These are phyloP conservation scores for Xylariaceae sp. DNA, from an alignment of 2,329 filamentous ascomycete genomes.

Conservation along the genomic window DNA sequence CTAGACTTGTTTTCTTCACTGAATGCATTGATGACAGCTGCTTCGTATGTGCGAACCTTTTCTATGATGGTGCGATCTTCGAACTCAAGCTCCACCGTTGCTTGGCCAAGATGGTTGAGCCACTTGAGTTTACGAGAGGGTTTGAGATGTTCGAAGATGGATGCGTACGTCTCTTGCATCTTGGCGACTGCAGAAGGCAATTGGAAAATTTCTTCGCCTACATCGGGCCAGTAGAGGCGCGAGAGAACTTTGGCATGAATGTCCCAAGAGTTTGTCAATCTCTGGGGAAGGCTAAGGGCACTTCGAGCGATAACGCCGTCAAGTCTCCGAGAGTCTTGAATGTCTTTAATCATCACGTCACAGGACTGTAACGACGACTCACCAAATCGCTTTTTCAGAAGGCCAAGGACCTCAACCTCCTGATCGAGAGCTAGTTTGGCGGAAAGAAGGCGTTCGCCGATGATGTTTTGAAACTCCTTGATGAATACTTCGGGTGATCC, in stretches of 20 bases:
- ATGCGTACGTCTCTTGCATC: slow-evolving; percentile 68
- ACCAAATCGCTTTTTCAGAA: slow-evolving; percentile 86
- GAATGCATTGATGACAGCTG: slow-evolving; percentile 84
- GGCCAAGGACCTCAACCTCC: slow-evolving; percentile 76
- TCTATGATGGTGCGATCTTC: slow-evolving; percentile 73
- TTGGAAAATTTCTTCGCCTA: slow-evolving; percentile 67
- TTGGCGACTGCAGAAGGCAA: slow-evolving; percentile 58
- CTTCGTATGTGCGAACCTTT: slow-evolving; percentile 80
- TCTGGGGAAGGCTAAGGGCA: slow-evolving; percentile 24
- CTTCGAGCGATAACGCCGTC: slow-evolving; percentile 63
- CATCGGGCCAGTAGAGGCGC: slow-evolving; percentile 86
- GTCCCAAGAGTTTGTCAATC: slow-evolving; percentile 32
- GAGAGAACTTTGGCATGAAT: slow-evolving; percentile 86
- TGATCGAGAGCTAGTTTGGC: slow-evolving; percentile 70
- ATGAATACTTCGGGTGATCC: slow-evolving; percentile 91
- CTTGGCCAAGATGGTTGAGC: slow-evolving; percentile 78
- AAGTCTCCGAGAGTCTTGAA: slow-evolving; percentile 76
- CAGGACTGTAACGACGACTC: slow-evolving; percentile 84
- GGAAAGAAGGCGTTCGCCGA: slow-evolving; percentile 76
- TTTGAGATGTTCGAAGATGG: slow-evolving; percentile 77
- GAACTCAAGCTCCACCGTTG: slow-evolving; percentile 77
- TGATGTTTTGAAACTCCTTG: slow-evolving; percentile 84
- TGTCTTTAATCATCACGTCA: slow-evolving; percentile 96
- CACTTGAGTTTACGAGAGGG: slow-evolving; percentile 82
- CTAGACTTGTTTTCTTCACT: slow-evolving; percentile 32